A percentile compares a stretch with the other conserved stretches of the same genome.
Conservation (phyloP, 2,329 filamentous ascomycete genomes). For the Epicoccum nigrum region DNA sequence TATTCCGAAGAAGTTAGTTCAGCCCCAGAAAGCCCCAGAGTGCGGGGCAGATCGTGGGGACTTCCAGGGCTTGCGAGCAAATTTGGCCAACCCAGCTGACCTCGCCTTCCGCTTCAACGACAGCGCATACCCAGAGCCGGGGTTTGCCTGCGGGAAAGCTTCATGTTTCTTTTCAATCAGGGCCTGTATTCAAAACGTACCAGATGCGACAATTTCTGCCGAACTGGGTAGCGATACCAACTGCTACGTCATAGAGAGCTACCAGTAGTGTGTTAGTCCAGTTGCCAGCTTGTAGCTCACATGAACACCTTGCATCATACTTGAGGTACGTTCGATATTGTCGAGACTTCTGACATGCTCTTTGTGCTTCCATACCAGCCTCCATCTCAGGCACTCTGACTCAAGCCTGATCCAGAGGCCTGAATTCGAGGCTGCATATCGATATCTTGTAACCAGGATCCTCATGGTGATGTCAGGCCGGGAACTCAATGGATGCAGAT, state of each 20-base stretch:
- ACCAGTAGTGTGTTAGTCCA: conserved; percentile 1
- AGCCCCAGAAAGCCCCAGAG: conserved; percentile 1
- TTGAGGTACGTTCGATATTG: conserved; percentile 2
- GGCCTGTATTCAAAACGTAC: conserved; percentile 14
- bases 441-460: neutral
- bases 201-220: conserved; percentile 1
- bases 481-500: neutral
- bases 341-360: neutral
- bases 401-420: neutral
- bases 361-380: conserved; percentile 1
- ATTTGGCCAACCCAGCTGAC: conserved; percentile 13
- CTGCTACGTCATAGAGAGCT: conserved; percentile 9
- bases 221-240: conserved; percentile 4
- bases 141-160: neutral
- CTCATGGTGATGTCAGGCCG: neutral
- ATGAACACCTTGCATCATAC: conserved; percentile 10
- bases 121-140: conserved; percentile 3
- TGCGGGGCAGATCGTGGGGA: conserved; percentile 9
- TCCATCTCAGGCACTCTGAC: neutral
- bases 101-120: neutral
- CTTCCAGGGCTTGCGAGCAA: conserved; percentile 1
- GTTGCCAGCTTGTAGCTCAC: neutral
- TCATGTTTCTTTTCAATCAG: too few species aligned
- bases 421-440: neutral
- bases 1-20: conserved; percentile 2